Evolutionary conservation across 1,284 basidiomycete species (phyloP).

Genomic region (Ustilago trichophora): DNA sequence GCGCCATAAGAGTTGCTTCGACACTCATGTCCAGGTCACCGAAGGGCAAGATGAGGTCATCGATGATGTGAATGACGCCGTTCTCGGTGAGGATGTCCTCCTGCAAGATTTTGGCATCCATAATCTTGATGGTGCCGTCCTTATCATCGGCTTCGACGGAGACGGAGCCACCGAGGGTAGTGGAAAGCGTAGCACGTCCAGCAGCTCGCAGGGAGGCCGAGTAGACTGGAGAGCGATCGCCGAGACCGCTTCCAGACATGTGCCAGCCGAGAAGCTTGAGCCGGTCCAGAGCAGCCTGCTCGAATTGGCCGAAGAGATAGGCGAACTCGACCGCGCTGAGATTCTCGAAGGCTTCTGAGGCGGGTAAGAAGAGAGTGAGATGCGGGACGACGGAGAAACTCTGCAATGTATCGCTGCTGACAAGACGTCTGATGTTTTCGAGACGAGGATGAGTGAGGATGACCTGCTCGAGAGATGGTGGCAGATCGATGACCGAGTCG

Average conservation of each 20-base stretch:
- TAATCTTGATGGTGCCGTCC: slow-evolving; percentile 27
- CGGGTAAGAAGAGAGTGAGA: slow-evolving; percentile 88
- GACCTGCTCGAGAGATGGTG: slow-evolving; percentile 72
- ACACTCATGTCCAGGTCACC: slow-evolving; percentile 82
- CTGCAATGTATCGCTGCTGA: slow-evolving; percentile 59
- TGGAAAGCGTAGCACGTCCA: slow-evolving; percentile 35
- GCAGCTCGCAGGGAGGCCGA: slow-evolving; percentile 21
- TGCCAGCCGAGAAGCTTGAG: slow-evolving; percentile 63
- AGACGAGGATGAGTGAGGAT: slow-evolving; percentile 57
- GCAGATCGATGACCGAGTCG: slow-evolving; percentile 78
- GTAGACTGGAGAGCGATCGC: slow-evolving; percentile 55
- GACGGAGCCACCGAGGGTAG: slow-evolving; percentile 57
- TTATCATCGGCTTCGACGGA: slow-evolving; percentile 22
- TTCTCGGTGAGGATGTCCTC: slow-evolving; percentile 63
- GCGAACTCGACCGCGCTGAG: slow-evolving; percentile 50
- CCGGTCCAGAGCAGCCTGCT: slow-evolving; percentile 52
- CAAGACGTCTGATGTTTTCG: slow-evolving; percentile 58
- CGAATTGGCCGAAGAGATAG: slow-evolving; percentile 52
- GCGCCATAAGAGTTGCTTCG: slow-evolving; percentile 87
- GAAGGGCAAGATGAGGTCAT: slow-evolving; percentile 80
- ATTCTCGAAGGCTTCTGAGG: slow-evolving; percentile 78
- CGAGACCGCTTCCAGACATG: slow-evolving; percentile 54
- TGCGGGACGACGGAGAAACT: slow-evolving; percentile 69
- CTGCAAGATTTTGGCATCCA: slow-evolving; percentile 42
- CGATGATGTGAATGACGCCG: slow-evolving; percentile 85